phyloP scores from a whole-genome alignment of 345 rosid species.

The Jatropha curcas region DNA sequence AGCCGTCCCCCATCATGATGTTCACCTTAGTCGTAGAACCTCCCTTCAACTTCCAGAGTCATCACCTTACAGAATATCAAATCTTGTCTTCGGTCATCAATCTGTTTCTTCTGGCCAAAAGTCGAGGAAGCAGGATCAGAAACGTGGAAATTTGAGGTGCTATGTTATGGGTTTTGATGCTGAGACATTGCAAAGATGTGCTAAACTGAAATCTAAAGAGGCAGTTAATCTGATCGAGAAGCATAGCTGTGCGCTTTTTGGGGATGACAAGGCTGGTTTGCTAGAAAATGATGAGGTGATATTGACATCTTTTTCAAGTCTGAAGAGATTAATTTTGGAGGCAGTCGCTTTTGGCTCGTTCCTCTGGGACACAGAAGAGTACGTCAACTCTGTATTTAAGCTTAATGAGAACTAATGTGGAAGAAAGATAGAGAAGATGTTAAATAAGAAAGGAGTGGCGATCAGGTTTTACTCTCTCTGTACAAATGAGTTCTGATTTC shows the following conservation, averaged over 20 bases:
- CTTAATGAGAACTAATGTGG: conserved; percentile 45
- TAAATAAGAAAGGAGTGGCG: conserved; percentile 2
- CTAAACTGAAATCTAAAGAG: conserved; percentile 65
- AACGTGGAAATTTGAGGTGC: conserved; percentile 46
- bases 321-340: conserved; percentile 84
- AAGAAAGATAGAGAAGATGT: background rate
- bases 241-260: conserved; percentile 74
- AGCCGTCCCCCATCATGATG: conserved; percentile 26
- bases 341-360: conserved; percentile 94
- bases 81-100: conserved; percentile 45
- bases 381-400: conserved; percentile 61
- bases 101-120: conserved; percentile 28
- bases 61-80: conserved; percentile 30
- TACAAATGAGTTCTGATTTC: conserved; percentile 20
- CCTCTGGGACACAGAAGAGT: conserved; percentile 89
- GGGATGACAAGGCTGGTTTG: conserved; percentile 40
- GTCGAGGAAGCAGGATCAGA: conserved; percentile 21
- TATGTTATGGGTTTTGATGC: conserved; percentile 72
- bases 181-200: conserved; percentile 66
- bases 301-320: conserved; percentile 72
- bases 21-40: conserved; percentile 24
- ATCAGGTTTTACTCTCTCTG: conserved; percentile 5
- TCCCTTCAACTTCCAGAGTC: conserved; percentile 40
- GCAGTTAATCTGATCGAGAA: conserved; percentile 66
- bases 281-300: conserved; percentile 48